These are phyloP conservation scores for Chaetomium globosum DNA, from an alignment of 2,329 filamentous ascomycete species.

Conservation along the genomic window DNA sequence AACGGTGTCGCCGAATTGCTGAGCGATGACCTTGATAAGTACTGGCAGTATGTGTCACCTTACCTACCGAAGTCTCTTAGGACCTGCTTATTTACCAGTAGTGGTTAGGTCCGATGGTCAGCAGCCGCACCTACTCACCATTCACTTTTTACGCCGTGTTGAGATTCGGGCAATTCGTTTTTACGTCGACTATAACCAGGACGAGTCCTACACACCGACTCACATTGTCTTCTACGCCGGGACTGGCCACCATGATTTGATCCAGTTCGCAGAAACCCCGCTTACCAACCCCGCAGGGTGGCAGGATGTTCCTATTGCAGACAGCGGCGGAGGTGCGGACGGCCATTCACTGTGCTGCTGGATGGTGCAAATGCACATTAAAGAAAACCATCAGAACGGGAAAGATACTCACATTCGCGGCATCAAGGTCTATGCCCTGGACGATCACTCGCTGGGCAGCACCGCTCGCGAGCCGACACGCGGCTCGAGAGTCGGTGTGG, in stretches of 20 bases:
- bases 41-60: slow-evolving; percentile 69
- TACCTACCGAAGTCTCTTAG: background rate
- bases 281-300: slow-evolving; percentile 82
- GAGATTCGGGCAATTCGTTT: slow-evolving; percentile 77
- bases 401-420: slow-evolving; percentile 98
- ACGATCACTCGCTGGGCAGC: slow-evolving; percentile 51
- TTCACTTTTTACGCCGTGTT: slow-evolving; percentile 83
- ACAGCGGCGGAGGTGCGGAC: slow-evolving; percentile 61
- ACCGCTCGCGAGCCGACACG: slow-evolving; percentile 43
- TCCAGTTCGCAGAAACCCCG: slow-evolving; percentile 80
- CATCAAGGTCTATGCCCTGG: slow-evolving; percentile 77
- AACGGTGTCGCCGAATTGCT: slow-evolving; percentile 77
- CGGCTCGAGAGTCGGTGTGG: slow-evolving; percentile 41
- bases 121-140: slow-evolving; percentile 75
- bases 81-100: background rate
- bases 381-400: slow-evolving; percentile 98
- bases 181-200: slow-evolving; percentile 85
- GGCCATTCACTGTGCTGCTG: slow-evolving; percentile 81
- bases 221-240: slow-evolving; percentile 87
- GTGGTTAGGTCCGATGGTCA: slow-evolving; percentile 71
- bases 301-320: slow-evolving; percentile 74
- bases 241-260: slow-evolving; percentile 86
- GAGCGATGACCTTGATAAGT: slow-evolving; percentile 70
- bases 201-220: slow-evolving; percentile 96
- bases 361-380: slow-evolving; percentile 84